Evolutionary conservation across 441 rosid genomes (phyloP).

Genomic region (Aquilaria agallochum): DNA sequence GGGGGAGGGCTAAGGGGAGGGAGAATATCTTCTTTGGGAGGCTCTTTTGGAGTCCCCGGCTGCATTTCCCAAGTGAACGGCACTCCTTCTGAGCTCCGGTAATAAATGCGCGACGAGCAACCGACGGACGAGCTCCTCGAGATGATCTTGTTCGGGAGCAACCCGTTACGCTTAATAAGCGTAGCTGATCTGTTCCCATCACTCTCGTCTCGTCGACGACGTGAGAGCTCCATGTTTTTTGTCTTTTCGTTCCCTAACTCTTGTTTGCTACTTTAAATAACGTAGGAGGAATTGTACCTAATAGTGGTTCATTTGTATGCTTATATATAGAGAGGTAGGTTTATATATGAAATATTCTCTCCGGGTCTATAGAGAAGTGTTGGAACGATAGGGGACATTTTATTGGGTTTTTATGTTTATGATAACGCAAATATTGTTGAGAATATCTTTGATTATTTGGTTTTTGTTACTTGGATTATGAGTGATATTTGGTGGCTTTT

Average conservation of each 20-base stretch:
- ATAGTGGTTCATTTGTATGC: background rate
- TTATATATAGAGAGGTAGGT: slow-evolving; percentile 2
- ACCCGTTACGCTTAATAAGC: slow-evolving; percentile 18
- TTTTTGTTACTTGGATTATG: slow-evolving; percentile 17
- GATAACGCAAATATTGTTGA: background rate
- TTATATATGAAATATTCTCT: background rate
- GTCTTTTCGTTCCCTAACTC: background rate
- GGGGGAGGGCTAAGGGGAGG: slow-evolving; percentile 70
- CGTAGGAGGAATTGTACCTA: background rate
- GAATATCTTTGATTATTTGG: too few relatives aligned
- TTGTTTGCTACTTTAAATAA: background rate
- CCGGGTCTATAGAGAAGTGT: slow-evolving; percentile 23
- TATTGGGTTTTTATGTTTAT: background rate
- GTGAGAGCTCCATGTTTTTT: slow-evolving; percentile 21
- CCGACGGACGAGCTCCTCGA: slow-evolving; percentile 18
- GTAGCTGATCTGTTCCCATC: background rate
- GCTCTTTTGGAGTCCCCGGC: slow-evolving; percentile 23
- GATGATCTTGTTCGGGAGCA: slow-evolving; percentile 24
- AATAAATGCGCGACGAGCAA: slow-evolving; percentile 11
- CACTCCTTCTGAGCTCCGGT: slow-evolving; percentile 13
- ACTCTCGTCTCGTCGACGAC: background rate
- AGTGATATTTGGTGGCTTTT: slow-evolving; percentile 18
- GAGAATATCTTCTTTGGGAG: background rate
- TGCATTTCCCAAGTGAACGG: slow-evolving; percentile 34
- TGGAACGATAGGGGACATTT: slow-evolving; percentile 14